phyloP scores from a whole-genome alignment of 2,329 filamentous ascomycete species.

The Aspergillus sp. region DNA sequence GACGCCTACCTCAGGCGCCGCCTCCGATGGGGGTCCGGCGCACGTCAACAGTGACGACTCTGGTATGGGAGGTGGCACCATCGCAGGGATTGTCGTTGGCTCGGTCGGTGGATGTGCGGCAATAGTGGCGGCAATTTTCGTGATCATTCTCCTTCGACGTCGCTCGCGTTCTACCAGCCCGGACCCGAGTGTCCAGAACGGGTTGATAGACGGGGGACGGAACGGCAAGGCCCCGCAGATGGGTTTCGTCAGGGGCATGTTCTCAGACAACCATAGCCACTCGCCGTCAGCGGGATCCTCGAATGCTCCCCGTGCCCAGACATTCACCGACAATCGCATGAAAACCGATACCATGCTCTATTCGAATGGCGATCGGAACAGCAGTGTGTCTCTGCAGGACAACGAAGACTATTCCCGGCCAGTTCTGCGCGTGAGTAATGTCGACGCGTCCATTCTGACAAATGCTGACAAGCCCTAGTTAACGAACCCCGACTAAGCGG shows the following conservation, averaged over 20 bases:
- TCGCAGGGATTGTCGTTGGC: slow-evolving; percentile 38
- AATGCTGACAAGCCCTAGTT: slow-evolving; percentile 17
- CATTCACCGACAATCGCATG: slow-evolving; percentile 37
- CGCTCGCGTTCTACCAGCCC: slow-evolving; percentile 22
- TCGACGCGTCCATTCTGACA: not conserved
- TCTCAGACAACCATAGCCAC: slow-evolving; percentile 18
- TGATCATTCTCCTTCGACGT: slow-evolving; percentile 30
- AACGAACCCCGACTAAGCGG: slow-evolving; percentile 26
- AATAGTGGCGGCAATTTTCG: slow-evolving; percentile 28
- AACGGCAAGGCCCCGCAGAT: slow-evolving; percentile 27
- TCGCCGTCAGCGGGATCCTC: slow-evolving; percentile 16
- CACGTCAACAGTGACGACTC: slow-evolving; percentile 9
- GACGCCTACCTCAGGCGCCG: slow-evolving; percentile 7
- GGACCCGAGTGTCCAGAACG: slow-evolving; percentile 21
- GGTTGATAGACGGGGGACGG: slow-evolving; percentile 17
- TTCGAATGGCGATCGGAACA: slow-evolving; percentile 32
- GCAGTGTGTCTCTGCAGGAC: slow-evolving; percentile 39
- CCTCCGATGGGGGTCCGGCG: not conserved
- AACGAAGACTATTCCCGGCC: slow-evolving; percentile 41
- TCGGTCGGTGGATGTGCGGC: slow-evolving; percentile 29
- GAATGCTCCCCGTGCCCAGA: slow-evolving; percentile 16
- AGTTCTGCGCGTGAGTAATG: slow-evolving; percentile 31
- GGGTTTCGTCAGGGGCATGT: slow-evolving; percentile 25
- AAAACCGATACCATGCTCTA: slow-evolving; percentile 35
- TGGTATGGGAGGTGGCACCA: slow-evolving; percentile 30